These are phyloP conservation scores for Breviolum minutum DNA, from an alignment of 73 alveolate species.

Conservation along the genomic window DNA sequence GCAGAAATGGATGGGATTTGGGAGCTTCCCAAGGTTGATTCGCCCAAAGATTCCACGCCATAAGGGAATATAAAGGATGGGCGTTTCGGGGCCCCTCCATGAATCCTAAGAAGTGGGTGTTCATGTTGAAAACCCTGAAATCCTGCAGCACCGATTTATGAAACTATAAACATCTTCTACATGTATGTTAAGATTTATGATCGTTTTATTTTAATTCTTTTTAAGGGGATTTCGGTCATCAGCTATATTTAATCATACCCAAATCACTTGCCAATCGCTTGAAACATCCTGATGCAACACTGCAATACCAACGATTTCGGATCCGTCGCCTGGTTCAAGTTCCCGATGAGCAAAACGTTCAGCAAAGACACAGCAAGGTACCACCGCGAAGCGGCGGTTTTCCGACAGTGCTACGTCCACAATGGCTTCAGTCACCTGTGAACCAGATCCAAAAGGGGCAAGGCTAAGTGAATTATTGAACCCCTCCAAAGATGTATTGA, in stretches of 20 bases:
- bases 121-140: too few relatives aligned
- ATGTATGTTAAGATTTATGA: too few relatives aligned
- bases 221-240: too few relatives aligned
- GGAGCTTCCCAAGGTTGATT: too few relatives aligned
- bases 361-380: constrained; percentile 90
- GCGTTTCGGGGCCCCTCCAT: too few relatives aligned
- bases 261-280: neutral
- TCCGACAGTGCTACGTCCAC: constrained; percentile 58
- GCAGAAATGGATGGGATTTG: too few relatives aligned
- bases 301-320: neutral
- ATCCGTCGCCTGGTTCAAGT: constrained; percentile 43
- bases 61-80: too few relatives aligned
- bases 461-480: neutral
- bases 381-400: constrained; percentile 91
- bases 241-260: neutral
- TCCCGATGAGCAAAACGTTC: constrained; percentile 53
- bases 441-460: neutral
- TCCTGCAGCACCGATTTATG: too few relatives aligned
- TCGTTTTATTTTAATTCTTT: too few relatives aligned
- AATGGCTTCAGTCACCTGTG: constrained; percentile 75
- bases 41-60: too few relatives aligned
- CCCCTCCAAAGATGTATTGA: neutral
- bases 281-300: neutral
- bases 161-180: too few relatives aligned
- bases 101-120: too few relatives aligned